Percentiles rank a stretch among this genome's conserved stretches.
Conservation (phyloP, 345 rosid species). For the Kernera saxatilis region DNA sequence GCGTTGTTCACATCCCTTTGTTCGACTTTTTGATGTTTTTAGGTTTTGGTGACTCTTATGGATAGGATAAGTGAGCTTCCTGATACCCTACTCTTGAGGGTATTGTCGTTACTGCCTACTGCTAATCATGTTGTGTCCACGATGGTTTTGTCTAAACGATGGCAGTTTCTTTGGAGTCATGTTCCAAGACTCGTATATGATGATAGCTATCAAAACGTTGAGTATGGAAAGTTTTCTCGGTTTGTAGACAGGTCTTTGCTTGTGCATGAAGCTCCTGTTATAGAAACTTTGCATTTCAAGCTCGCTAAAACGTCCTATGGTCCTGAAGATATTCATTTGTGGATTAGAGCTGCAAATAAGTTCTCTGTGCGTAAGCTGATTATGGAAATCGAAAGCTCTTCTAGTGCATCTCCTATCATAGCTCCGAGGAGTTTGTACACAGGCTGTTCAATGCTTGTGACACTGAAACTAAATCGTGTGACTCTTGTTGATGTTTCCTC, state of each 20-base stretch:
- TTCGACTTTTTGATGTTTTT: too few relatives aligned
- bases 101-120: not conserved
- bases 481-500: not conserved
- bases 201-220: not conserved
- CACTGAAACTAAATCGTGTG: not conserved
- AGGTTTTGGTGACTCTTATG: not conserved
- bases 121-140: not conserved
- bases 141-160: constrained; percentile 4
- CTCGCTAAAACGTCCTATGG: not conserved
- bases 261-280: not conserved
- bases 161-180: not conserved
- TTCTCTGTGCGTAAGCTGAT: not conserved
- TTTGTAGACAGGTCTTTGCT: constrained; percentile 2
- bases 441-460: not conserved
- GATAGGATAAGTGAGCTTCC: constrained; percentile 1
- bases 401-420: not conserved
- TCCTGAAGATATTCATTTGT: not conserved
- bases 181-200: not conserved
- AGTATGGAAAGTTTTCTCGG: not conserved
- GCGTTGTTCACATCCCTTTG: too few relatives aligned
- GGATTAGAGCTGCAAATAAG: not conserved
- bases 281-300: not conserved
- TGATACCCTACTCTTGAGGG: not conserved
- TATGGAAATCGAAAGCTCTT: not conserved
- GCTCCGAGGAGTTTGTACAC: not conserved